Base-by-base conservation (phyloP, 1,139 yeast genomes). In the Saccharomyces hybrid region DNA sequence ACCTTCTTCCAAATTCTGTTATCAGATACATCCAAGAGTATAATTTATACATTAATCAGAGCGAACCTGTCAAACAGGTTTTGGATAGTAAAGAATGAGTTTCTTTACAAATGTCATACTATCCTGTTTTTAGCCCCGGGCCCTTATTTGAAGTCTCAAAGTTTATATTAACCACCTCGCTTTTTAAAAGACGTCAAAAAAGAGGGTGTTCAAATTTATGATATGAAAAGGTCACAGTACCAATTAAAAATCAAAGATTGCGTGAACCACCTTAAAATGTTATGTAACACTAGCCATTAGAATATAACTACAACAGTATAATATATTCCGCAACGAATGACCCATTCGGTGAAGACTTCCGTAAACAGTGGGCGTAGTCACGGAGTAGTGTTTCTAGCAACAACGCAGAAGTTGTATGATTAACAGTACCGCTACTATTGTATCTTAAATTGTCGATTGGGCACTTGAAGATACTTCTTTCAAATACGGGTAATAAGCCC, bases 1-100 rank as follows among this genome's bases (percentile, higher is more conserved):
- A 93, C 67, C 76, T 93, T 60, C 76, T 93, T 60, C 99, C 99
- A 1, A 93, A 93, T 70, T 84, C 93, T 47, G 99, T 93, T 51
- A 93, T 93, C 57, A 78, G 98, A 62, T 93, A 93, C 68, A 90
- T 93, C 58, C 95, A 89, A 69, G 96, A 93, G 67, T 93, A 93
- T 69, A 84, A 85, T 38, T 78, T 93, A 54, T 93, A 93, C 70
- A 77, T 84, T 47, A 81, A 86, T 65, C 96, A 89, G 61, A 81
- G 88, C 16, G 98, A 91, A 71, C 96, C 98, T 1, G 97, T 91
- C 49, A 89, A 90, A 71, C 90, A 87, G 72, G 97, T 91, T 11
- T 78, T 88, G 81, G 79, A 78, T 38, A 82, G 66, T 50, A 67
- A 69, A 51, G 66, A 62, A 26, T 66, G 57, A 42, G n/a, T 19